phyloP scores from a whole-genome alignment of 257 asterid species.

The Oldenlandia corymbosa region DNA sequence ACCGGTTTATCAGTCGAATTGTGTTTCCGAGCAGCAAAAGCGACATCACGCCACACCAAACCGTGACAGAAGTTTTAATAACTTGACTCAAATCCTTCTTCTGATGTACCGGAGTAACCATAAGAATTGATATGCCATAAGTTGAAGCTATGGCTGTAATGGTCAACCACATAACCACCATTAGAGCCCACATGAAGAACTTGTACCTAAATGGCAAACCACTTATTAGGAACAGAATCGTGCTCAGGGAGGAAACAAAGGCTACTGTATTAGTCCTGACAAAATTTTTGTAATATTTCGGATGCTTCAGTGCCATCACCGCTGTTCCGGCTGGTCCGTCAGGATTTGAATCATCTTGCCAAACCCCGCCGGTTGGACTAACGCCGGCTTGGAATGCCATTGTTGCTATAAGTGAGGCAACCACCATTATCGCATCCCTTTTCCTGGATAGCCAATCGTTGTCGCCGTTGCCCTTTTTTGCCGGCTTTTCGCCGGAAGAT shows the following conservation, averaged over 20 bases:
- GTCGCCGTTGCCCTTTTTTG: not conserved
- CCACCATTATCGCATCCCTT: slow-evolving; percentile 15
- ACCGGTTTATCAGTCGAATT: slow-evolving; percentile 19
- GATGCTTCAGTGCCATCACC: slow-evolving; percentile 35
- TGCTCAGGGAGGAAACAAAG: slow-evolving; percentile 49
- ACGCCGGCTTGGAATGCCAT: slow-evolving; percentile 27
- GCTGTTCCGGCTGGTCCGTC: slow-evolving; percentile 42
- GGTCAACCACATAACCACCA: slow-evolving; percentile 55
- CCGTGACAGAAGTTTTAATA: slow-evolving; percentile 13
- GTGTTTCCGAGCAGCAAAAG: slow-evolving; percentile 39
- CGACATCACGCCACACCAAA: slow-evolving; percentile 39
- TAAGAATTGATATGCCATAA: slow-evolving; percentile 27
- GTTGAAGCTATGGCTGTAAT: slow-evolving; percentile 36
- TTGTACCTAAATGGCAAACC: slow-evolving; percentile 42
- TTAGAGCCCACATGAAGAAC: slow-evolving; percentile 41
- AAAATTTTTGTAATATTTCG: slow-evolving; percentile 21
- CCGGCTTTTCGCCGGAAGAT: not conserved
- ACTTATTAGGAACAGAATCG: slow-evolving; percentile 46
- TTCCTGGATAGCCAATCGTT: slow-evolving; percentile 11
- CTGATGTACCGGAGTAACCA: slow-evolving; percentile 27
- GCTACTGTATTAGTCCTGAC: slow-evolving; percentile 35
- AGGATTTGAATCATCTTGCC: slow-evolving; percentile 6
- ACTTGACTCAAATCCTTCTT: slow-evolving; percentile 18
- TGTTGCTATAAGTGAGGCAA: slow-evolving; percentile 12
- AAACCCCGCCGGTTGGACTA: slow-evolving; percentile 23